Base-by-base conservation (phyloP, 345 rosid species). In the Rhodamnia argentea region DNA sequence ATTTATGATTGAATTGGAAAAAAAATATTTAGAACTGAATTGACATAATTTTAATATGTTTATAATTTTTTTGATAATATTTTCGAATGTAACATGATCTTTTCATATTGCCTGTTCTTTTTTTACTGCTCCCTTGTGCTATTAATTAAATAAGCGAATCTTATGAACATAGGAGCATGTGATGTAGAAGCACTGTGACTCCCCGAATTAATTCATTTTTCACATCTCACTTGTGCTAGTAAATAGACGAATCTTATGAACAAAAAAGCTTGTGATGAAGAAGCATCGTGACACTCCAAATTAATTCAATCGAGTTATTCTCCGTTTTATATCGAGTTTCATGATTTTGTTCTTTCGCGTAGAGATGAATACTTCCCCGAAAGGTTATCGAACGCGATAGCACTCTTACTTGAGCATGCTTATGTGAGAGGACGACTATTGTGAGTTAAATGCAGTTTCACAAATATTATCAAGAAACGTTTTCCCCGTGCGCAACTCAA, bases 81-180 rank as follows among this genome's bases (percentile, higher is more conserved):
- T 47, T 47, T 3, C 11, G 5, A 47, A 47, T 11, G 1, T 47
- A 14, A 13, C 14, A 52, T 13, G 22, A 53, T 53, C 55, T 15
- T 15, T 53, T 0, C 1, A 0, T 0, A 6, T 62, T 62, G 22
- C 2, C 10, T 0, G 0, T n/a, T 20, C 13, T 47, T 13, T 13
- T n/a, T 27, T 6, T 8, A 7, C 29, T 6, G 29, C 22, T 62
- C 74, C 14, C 20, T 29, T 0, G 2, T 62, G 10, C 75, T 62
- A 3, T 10, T 62, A 62, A 27, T n/a, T n/a, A n/a, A n/a, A 62
- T 62, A 5, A n/a, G 12, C 16, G 12, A n/a, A 24, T 59, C 13
- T 59, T 13, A 59, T n/a, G 32, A n/a, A 59, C 13, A 27, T 0
- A 27, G 15, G 10, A 47, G 51, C 51, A 47, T 47, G 51, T 47